Evolutionary conservation across 768 basidiomycete genomes (phyloP).

Genomic region (Phallus indusiatus): DNA sequence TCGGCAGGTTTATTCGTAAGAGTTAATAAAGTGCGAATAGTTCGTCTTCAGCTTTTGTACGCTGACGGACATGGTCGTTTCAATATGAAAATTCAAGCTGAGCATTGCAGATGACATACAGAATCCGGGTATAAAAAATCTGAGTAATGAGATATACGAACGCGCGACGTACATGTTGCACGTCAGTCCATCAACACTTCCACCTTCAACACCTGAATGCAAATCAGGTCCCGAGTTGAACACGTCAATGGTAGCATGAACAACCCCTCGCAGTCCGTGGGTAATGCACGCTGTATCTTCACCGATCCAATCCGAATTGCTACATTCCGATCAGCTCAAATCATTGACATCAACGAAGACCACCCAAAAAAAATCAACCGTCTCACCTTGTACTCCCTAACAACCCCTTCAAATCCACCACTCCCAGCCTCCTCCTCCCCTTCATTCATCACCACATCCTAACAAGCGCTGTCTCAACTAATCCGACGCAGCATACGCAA

Average conservation of each 20-base stretch:
- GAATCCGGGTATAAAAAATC: slow-evolving; percentile 58
- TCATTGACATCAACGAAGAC: too few relatives aligned
- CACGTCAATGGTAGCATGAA: slow-evolving; percentile 77
- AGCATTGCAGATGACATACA: slow-evolving; percentile 48
- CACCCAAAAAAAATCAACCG: too few relatives aligned
- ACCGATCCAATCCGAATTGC: slow-evolving; percentile 96
- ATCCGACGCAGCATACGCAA: slow-evolving; percentile 91
- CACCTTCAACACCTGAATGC: slow-evolving; percentile 93
- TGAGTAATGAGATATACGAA: background rate
- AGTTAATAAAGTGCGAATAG: slow-evolving; percentile 61
- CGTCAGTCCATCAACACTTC: slow-evolving; percentile 83
- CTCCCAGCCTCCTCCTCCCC: slow-evolving; percentile 96
- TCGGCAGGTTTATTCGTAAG: slow-evolving; percentile 61
- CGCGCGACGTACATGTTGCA: slow-evolving; percentile 70
- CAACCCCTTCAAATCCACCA: slow-evolving; percentile 71
- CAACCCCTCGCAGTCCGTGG: slow-evolving; percentile 89
- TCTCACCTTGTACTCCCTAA: slow-evolving; percentile 64
- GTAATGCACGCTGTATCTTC: slow-evolving; percentile 90
- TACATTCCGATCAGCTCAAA: slow-evolving; percentile 22
- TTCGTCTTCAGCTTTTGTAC: slow-evolving; percentile 55
- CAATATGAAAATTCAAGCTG: background rate
- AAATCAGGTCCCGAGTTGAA: slow-evolving; percentile 66
- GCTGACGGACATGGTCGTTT: slow-evolving; percentile 62
- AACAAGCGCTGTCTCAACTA: slow-evolving; percentile 57
- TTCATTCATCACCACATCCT: slow-evolving; percentile 80